Evolutionary conservation across 2,329 filamentous ascomycete species (phyloP).

Genomic region (Phyllosticta citribraziliensis): DNA sequence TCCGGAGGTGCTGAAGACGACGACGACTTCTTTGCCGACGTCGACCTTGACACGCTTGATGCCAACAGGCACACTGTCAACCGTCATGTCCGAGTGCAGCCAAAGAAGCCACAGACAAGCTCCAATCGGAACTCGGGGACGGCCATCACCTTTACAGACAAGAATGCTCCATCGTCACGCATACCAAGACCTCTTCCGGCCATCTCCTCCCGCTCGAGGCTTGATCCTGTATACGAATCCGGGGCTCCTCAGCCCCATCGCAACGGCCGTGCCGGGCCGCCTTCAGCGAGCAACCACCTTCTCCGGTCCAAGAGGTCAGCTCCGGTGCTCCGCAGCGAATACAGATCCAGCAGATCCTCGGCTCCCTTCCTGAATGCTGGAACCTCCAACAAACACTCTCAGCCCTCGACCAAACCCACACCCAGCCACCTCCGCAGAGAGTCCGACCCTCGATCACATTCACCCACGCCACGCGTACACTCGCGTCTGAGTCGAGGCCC

Average conservation of each 20-base stretch:
- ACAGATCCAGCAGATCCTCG: slow-evolving; percentile 49
- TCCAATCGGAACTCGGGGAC: slow-evolving; percentile 64
- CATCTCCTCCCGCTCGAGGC: slow-evolving; percentile 38
- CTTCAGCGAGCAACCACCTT: slow-evolving; percentile 44
- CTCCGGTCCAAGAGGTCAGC: slow-evolving; percentile 52
- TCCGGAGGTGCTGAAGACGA: slow-evolving; percentile 32
- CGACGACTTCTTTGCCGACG: slow-evolving; percentile 76
- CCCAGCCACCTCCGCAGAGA: slow-evolving; percentile 71
- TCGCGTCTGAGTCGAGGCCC: slow-evolving; percentile 40
- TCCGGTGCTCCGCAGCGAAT: slow-evolving; percentile 44
- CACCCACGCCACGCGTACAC: slow-evolving; percentile 35
- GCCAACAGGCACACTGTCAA: slow-evolving; percentile 74
- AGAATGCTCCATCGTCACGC: slow-evolving; percentile 51
- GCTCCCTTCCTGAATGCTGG: slow-evolving; percentile 74
- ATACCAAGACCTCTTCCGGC: slow-evolving; percentile 66
- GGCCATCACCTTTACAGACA: slow-evolving; percentile 85
- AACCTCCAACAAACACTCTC: slow-evolving; percentile 60
- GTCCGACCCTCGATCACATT: slow-evolving; percentile 54
- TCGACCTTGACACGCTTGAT: slow-evolving; percentile 80
- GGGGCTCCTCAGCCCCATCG: slow-evolving; percentile 61
- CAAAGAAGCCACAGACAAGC: slow-evolving; percentile 50
- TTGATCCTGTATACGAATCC: slow-evolving; percentile 91
- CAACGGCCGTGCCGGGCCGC: slow-evolving; percentile 46
- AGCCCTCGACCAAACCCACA: slow-evolving; percentile 64
- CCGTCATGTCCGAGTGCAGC: slow-evolving; percentile 83